Percentiles rank a stretch among this genome's conserved stretches.
Evolutionary conservation across 306 rosid genomes (phyloP).

Genomic region (Casuarina glauca): DNA sequence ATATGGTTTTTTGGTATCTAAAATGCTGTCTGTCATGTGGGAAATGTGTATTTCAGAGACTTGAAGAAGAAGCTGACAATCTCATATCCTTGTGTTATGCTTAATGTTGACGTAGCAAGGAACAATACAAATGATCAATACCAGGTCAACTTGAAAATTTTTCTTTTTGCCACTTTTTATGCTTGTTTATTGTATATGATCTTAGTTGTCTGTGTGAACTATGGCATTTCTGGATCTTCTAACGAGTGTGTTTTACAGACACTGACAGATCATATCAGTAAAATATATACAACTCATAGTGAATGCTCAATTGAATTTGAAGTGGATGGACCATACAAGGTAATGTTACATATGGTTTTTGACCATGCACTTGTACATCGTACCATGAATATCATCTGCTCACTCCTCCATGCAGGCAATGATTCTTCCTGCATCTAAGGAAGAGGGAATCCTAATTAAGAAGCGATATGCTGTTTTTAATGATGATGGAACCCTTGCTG

Average conservation of each 20-base stretch:
- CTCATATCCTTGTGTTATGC: slow-evolving; percentile 99
- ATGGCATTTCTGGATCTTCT: slow-evolving; percentile 27
- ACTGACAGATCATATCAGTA: slow-evolving; percentile 62
- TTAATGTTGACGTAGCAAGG: slow-evolving; percentile 94
- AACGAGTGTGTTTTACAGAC: slow-evolving; percentile 55
- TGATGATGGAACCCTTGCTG: slow-evolving; percentile 96
- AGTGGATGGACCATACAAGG: slow-evolving; percentile 99
- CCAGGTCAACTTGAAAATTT: slow-evolving; percentile 67
- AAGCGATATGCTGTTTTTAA: slow-evolving; percentile 98
- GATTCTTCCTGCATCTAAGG: slow-evolving; percentile 98
- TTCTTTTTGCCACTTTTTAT: slow-evolving; percentile 19
- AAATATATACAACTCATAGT: slow-evolving; percentile 76
- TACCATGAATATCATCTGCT: not conserved
- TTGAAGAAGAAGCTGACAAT: slow-evolving; percentile 82
- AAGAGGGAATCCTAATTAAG: slow-evolving; percentile 95
- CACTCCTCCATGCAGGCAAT: slow-evolving; percentile 65
- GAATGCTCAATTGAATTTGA: slow-evolving; percentile 99
- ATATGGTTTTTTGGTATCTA: slow-evolving; percentile 24
- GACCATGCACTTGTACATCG: slow-evolving; percentile 1
- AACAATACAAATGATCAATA: slow-evolving; percentile 97
- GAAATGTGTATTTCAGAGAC: slow-evolving; percentile 56
- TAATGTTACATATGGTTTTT: slow-evolving; percentile 33
- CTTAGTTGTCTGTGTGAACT: slow-evolving; percentile 21
- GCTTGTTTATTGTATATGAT: slow-evolving; percentile 16
- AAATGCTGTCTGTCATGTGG: slow-evolving; percentile 35